Evolutionary conservation across 2,329 filamentous ascomycete species (phyloP).

Genomic region (Nigrograna mackinnonii): DNA sequence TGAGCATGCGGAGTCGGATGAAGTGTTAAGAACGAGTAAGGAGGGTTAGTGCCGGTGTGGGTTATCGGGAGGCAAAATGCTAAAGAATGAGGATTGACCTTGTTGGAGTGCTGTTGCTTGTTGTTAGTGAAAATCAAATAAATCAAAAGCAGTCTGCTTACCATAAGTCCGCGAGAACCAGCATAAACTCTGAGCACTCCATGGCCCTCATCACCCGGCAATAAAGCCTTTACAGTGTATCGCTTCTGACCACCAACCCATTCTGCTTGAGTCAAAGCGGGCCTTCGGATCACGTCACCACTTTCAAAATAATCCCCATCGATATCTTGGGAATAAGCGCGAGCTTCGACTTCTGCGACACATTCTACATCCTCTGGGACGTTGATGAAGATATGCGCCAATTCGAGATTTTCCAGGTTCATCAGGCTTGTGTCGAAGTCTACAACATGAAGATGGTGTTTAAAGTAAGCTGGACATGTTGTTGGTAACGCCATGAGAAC

Average conservation of each 20-base stretch:
- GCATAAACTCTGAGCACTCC: conserved; percentile 90
- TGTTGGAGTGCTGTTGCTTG: conserved; percentile 73
- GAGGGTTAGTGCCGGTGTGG: conserved; percentile 89
- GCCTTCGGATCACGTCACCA: conserved; percentile 82
- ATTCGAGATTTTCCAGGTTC: conserved; percentile 87
- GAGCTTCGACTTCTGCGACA: conserved; percentile 87
- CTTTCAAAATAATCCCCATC: conserved; percentile 95
- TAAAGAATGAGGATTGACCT: conserved; percentile 90
- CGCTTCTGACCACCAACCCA: conserved; percentile 88
- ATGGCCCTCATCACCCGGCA: conserved; percentile 89
- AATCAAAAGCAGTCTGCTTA: conserved; percentile 23
- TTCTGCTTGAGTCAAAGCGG: conserved; percentile 86
- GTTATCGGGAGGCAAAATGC: conserved; percentile 88
- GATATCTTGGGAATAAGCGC: conserved; percentile 75
- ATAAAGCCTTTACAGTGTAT: conserved; percentile 88
- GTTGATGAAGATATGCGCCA: conserved; percentile 85
- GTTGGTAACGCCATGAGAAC: conserved; percentile 84
- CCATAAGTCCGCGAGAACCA: conserved; percentile 90
- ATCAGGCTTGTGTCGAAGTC: conserved; percentile 90
- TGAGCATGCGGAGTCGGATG: conserved; percentile 98
- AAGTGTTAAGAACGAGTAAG: conserved; percentile 88
- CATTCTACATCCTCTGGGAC: conserved; percentile 91
- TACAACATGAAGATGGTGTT: conserved; percentile 74
- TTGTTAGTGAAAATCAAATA: neutral
- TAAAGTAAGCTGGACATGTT: conserved; percentile 86